These are phyloP conservation scores for Symbiotaphrina buchneri DNA, from an alignment of 495 filamentous ascomycete genomes.

Conservation along the genomic window DNA sequence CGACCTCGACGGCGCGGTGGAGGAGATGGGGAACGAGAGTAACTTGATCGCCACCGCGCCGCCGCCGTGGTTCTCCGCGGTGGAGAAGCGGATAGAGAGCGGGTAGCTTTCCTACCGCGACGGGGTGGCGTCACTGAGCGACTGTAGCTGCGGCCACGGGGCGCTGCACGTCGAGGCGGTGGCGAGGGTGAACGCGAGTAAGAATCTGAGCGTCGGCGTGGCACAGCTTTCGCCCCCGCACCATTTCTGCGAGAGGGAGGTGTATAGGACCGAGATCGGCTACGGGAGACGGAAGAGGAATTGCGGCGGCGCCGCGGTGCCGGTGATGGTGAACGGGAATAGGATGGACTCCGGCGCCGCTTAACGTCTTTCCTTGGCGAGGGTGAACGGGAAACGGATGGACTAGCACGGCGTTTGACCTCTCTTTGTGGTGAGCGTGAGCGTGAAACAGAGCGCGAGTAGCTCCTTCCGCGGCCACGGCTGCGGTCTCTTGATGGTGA, in stretches of 20 bases:
- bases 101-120: neutral
- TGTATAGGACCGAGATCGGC: conserved; percentile 1
- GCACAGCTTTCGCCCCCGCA: neutral
- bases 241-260: conserved; percentile 1
- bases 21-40: neutral
- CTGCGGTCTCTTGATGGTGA: conserved; percentile 2
- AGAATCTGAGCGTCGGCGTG: neutral
- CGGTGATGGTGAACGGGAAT: conserved; percentile 3
- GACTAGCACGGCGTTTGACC: conserved; percentile 1
- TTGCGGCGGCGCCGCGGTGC: conserved; percentile 1
- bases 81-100: conserved; percentile 1
- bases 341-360: neutral
- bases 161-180: neutral
- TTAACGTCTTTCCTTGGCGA: neutral
- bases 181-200: conserved; percentile 2
- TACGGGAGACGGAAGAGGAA: conserved; percentile 1
- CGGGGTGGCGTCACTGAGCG: conserved; percentile 1
- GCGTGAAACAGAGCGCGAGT: neutral
- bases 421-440: neutral
- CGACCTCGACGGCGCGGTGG: neutral
- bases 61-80: neutral
- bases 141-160: conserved; percentile 2
- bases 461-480: neutral
- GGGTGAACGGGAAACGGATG: conserved; percentile 3
- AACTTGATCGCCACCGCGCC: neutral